Evolutionary conservation across 306 rosid genomes (phyloP).

Genomic region (Quercus ilex): DNA sequence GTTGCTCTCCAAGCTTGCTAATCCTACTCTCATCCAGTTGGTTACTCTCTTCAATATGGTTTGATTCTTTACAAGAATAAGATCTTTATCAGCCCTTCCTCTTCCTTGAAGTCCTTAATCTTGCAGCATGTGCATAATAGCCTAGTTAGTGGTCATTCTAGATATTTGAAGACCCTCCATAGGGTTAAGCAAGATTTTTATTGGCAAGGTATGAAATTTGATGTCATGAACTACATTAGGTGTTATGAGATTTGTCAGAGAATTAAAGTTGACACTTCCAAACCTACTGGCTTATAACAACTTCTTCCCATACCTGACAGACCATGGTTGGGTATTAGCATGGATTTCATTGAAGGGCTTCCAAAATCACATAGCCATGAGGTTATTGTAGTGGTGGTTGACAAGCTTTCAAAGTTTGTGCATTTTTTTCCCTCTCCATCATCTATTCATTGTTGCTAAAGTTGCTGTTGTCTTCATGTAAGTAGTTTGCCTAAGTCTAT

Average conservation of each 20-base stretch:
- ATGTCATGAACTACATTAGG: neutral
- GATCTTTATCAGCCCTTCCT: too few relatives aligned
- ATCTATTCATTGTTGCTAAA: too few relatives aligned
- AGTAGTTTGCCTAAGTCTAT: too few relatives aligned
- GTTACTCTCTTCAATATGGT: too few relatives aligned
- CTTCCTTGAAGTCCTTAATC: too few relatives aligned
- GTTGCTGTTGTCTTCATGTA: too few relatives aligned
- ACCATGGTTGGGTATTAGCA: neutral
- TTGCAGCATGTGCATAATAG: neutral
- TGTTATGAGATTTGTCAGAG: neutral
- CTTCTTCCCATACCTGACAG: neutral
- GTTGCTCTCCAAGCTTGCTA: too few relatives aligned
- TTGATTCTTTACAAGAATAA: too few relatives aligned
- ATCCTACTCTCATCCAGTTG: too few relatives aligned
- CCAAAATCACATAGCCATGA: neutral
- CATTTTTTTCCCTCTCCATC: too few relatives aligned
- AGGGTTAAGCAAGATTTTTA: neutral
- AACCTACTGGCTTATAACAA: neutral
- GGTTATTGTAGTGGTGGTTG: neutral
- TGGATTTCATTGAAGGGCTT: neutral
- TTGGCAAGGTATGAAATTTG: neutral
- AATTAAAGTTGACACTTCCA: neutral
- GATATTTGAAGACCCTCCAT: neutral
- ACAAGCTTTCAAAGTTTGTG: neutral
- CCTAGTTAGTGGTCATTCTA: neutral